Percentiles rank a stretch among this genome's conserved stretches.
phyloP scores from a whole-genome alignment of 345 rosid genomes.

The Toxicodendron radicans region DNA sequence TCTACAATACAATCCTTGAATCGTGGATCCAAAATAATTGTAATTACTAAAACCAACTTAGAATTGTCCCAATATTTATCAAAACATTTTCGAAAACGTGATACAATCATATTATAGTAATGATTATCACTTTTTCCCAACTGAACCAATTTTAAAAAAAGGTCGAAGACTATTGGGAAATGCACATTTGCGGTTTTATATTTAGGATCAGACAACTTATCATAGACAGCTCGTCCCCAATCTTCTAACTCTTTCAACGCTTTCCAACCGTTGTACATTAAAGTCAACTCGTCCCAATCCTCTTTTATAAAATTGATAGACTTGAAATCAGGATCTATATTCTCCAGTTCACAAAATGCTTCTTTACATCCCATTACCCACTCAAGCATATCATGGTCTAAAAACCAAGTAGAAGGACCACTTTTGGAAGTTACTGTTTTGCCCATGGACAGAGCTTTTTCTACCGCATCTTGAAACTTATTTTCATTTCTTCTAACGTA shows the following conservation, averaged over 20 bases:
- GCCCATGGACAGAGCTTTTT: not conserved
- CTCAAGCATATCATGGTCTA: not conserved
- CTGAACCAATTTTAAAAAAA: not conserved
- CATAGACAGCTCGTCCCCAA: too few species aligned
- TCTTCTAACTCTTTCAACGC: too few species aligned
- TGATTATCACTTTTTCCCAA: not conserved
- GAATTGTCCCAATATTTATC: not conserved
- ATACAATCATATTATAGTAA: not conserved
- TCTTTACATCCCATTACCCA: not conserved
- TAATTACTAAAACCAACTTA: not conserved
- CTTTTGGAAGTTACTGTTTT: not conserved
- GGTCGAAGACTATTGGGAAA: not conserved
- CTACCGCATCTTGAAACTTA: not conserved
- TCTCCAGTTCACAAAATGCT: not conserved
- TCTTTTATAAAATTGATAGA: not conserved
- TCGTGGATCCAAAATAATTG: not conserved
- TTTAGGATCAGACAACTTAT: not conserved
- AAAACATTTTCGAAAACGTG: rapidly evolving
- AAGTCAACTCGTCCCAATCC: not conserved
- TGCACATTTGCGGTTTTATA: not conserved
- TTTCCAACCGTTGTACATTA: not conserved
- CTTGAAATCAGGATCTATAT: not conserved
- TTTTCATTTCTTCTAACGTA: too few species aligned
- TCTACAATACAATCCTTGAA: not conserved
- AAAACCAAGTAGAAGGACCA: too few species aligned